Conservation (phyloP, 2,329 filamentous ascomycete species). For the Paracoccidioides lutzii region DNA sequence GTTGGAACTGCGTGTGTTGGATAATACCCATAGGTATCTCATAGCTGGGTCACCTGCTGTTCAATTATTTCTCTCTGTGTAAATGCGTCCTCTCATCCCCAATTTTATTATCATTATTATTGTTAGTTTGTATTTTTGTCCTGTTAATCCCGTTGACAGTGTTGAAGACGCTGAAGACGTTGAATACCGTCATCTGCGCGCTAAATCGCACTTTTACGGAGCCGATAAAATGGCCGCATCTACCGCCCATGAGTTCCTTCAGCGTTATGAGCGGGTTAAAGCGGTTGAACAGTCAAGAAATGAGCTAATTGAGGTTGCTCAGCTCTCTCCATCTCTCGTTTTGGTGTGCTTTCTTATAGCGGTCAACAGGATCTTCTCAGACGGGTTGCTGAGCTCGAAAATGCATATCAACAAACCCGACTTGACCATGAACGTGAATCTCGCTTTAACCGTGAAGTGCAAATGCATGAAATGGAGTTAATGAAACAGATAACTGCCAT, state of each 20-base stretch:
- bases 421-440: constrained; percentile 37
- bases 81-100: not conserved
- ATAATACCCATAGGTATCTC: not conserved
- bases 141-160: not conserved
- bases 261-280: constrained; percentile 34
- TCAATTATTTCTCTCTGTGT: not conserved
- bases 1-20: not conserved
- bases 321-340: not conserved
- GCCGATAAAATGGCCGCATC: constrained; percentile 15
- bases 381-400: constrained; percentile 32
- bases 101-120: not conserved
- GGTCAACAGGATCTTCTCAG: constrained; percentile 32
- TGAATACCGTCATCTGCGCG: not conserved
- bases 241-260: constrained; percentile 23
- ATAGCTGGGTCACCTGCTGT: not conserved
- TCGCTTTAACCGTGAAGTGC: constrained; percentile 36
- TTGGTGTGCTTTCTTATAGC: not conserved
- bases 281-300: constrained; percentile 35
- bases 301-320: constrained; percentile 34
- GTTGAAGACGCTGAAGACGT: too few relatives aligned
- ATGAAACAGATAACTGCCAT: constrained; percentile 35
- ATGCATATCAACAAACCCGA: constrained; percentile 31
- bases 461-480: constrained; percentile 35
- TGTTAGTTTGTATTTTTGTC: not conserved
- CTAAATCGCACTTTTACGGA: not conserved